Evolutionary conservation across 805 yeast genomes (phyloP), one percentile per base, ranked within the genome.

Genomic region (Candida insectalens): DNA sequence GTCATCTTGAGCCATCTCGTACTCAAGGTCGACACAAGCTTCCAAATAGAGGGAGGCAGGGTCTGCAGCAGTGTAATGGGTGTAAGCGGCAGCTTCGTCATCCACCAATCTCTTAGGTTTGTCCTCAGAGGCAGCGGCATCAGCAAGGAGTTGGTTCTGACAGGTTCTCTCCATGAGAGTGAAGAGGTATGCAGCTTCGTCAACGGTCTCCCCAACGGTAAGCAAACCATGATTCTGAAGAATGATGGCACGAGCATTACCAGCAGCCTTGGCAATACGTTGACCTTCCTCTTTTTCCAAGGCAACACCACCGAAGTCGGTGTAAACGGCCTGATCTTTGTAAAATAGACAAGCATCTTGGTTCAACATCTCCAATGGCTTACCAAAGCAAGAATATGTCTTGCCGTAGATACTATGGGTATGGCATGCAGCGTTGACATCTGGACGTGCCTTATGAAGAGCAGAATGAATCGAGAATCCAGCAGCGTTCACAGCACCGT

Each of bases 231-330:
- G 89, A 61, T 80, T 80, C 51, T 71, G 80, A 43, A 80, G 59
- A 42, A 80, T 75, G 16, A 44, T 25, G 30, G 74, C 65, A 14
- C 67, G 74, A 42, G 69, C 68, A 25, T 71, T 73, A 6, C 83
- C 84, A 20, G 77, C 54, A 1, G 83, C 76, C 21, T 57, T 53
- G 5, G 87, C 85, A 36, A 80, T 67, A 29, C 64, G 67, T 29
- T 53, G 47, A 19, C 87, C 87, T 51, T 80, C 88, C 33, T 67
- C 71, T 16, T 57, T 62, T 44, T 77, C 82, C 19, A 80, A 45
- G 1, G 85, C 94, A 36, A 83, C 83, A 26, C 94, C 94, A 20
- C 92, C 92, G 53, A 81, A 82, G 49, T 73, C 71, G 14, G 48
- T 38, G 55, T 79, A 80, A 3, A 83, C 87, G 1, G 76, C 55